phyloP scores from a whole-genome alignment of 352 stramenopile genomes.

The Globisporangium lucens region DNA sequence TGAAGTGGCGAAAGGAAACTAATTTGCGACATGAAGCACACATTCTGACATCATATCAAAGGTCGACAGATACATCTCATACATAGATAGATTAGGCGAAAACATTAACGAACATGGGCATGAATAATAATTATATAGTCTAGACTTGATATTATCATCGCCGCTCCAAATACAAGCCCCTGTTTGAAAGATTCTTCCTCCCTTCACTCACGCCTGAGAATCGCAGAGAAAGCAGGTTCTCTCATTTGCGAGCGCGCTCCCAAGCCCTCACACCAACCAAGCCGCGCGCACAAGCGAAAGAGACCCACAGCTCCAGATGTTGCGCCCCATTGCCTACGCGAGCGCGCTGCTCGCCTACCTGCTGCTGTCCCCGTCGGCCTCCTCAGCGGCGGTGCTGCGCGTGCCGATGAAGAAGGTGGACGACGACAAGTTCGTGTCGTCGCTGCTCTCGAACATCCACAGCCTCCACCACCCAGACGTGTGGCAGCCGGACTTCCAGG shows the following conservation, averaged over 20 bases:
- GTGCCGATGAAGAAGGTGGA: slow-evolving; percentile 70
- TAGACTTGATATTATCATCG: background rate
- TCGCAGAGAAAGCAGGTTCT: background rate
- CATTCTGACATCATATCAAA: background rate
- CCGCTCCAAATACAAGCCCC: slow-evolving; percentile 3
- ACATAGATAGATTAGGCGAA: background rate
- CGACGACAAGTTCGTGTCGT: slow-evolving; percentile 59
- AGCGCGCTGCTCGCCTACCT: slow-evolving; percentile 15
- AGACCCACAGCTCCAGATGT: slow-evolving; percentile 7
- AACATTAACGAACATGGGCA: no score
- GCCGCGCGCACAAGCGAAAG: background rate
- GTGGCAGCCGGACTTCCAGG: slow-evolving; percentile 40
- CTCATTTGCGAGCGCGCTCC: background rate
- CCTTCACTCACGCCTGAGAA: slow-evolving; percentile 1
- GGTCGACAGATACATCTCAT: background rate
- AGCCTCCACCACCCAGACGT: slow-evolving; percentile 33
- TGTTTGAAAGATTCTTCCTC: slow-evolving; percentile 4
- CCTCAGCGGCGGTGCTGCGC: slow-evolving; percentile 37
- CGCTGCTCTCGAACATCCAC: slow-evolving; percentile 50
- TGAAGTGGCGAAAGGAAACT: background rate
- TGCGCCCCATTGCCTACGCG: slow-evolving; percentile 14
- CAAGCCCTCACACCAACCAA: slow-evolving; percentile 4
- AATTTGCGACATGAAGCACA: background rate
- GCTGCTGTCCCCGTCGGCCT: slow-evolving; percentile 9
- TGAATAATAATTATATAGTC: background rate